A percentile compares a stretch with the other conserved stretches of the same genome.
These are phyloP conservation scores for Trichophaea hybrida DNA, from an alignment of 2,329 filamentous ascomycete species.

Conservation along the genomic window DNA sequence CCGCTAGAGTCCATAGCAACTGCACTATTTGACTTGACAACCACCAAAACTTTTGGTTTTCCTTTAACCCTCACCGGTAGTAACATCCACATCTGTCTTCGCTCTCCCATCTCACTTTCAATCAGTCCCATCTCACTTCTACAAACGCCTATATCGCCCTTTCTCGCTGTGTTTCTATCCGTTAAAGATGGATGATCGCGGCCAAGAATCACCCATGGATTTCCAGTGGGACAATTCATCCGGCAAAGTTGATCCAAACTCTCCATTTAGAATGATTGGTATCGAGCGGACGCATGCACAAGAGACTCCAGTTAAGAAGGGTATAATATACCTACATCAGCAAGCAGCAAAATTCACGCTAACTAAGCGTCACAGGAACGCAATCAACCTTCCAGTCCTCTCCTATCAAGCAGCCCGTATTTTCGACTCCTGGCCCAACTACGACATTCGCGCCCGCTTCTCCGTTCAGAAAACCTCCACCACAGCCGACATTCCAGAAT, in stretches of 20 bases:
- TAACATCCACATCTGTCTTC: no score
- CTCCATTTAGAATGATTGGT: conserved; percentile 34
- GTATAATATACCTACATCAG: not conserved
- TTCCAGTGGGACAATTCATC: conserved; percentile 39
- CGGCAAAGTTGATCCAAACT: conserved; percentile 35
- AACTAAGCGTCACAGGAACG: not conserved
- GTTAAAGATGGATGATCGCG: conserved; percentile 25
- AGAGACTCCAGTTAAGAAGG: conserved; percentile 3
- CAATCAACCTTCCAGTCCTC: conserved; percentile 9
- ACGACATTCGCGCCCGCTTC: conserved; percentile 37
- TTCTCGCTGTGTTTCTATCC: no score
- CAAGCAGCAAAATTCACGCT: not conserved
- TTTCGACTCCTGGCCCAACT: conserved; percentile 37
- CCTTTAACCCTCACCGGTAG: no score
- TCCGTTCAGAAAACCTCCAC: conserved; percentile 23
- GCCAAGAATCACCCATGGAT: conserved; percentile 39
- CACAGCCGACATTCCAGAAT: conserved; percentile 32
- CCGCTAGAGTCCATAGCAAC: no score
- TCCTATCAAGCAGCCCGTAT: conserved; percentile 34
- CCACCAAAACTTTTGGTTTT: no score
- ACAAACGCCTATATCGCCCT: no score
- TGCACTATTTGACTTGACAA: no score
- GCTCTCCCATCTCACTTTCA: no score
- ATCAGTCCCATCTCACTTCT: no score
- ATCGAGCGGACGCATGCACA: conserved; percentile 24